Evolutionary conservation across 78 protist genomes (phyloP), one percentile per base, ranked within the genome.

Genomic region (Corallochytrium limacisporum): DNA sequence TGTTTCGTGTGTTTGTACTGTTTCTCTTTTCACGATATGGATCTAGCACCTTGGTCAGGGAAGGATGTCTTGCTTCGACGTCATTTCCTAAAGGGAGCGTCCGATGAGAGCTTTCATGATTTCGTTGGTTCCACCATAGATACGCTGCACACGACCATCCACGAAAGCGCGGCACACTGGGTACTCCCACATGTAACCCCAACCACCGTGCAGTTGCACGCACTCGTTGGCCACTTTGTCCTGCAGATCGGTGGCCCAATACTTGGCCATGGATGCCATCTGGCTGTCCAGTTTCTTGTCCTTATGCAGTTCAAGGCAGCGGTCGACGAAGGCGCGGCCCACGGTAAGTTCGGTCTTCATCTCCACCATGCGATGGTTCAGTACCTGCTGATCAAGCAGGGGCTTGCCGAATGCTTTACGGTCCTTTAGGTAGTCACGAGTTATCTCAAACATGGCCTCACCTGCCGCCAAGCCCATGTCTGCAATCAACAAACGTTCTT

Each of bases 121-220:
- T 57, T 74, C 80, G 60, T 65, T 74, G 40, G 80, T 55, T n/a
- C 80, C 80, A 1, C 74, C 80, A 57, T 75, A 75, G 43, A 75
- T 75, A 35, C 51, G 46, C 68, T 75, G 80, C 22, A 75, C 80
- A 7, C 80, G 69, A 0, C 68, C 80, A 16, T 75, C 80, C 20
- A 24, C 33, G 67, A 15, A 75, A 26, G 36, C 74, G 43, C 65
- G 62, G 61, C 70, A 66, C 26, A 47, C 67, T 4, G 46, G 38
- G 73, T 75, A 75, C 56, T 74, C 79, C 32, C 42, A 29, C 80
- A 75, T 75, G 72, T 43, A 75, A 12, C 80, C 80, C 48, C 63
- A 65, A 9, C 80, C 80, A n/a, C 80, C 80, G 61, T 75, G 80
- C 32, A 75, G 57, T 60, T 75, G 80, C n/a, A 75, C 57, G 56